Evolutionary conservation across 2,329 filamentous ascomycete species (phyloP), one percentile per base, ranked within the genome.

Genomic region (Diaporthe capsici): DNA sequence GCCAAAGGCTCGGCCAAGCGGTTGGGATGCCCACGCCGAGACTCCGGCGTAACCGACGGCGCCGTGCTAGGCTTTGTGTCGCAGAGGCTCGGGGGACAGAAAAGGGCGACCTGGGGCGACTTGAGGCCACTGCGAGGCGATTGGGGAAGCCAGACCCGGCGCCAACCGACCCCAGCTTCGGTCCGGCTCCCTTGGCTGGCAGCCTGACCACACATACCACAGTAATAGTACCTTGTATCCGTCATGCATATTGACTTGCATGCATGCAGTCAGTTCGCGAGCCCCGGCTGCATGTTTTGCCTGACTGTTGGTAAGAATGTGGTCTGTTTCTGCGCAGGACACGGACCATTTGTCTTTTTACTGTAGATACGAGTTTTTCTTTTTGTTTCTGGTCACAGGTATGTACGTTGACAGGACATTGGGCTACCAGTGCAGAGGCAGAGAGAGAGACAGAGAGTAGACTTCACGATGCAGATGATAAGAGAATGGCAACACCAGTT

Each of bases 21-120:
- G 65, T 55, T 70, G 49, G 65, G 65, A 55, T 70, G 65, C 65
- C 25, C 49, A 55, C 65, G 65, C 65, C 65, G 65, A 70, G 65
- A 55, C 15, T 31, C 65, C 65, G 65, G 65, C 65, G 65, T 55
- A 55, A 55, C 65, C 65, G 65, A 70, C 65, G 65, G 65, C 49
- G 65, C 31, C 34, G 65, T 42, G 13, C 65, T 70, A 70, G 17
- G 65, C 31, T 53, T 28, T 51, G 42, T 37, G 42, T 28, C 22
- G 3, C 4, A 37, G 28, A 31, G 10, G 2, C 20, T 51, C 44
- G 63, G 42, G 15, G 42, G 42, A 20, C 58, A 42, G 13, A 51
- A 37, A n/a, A 17, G 17, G 25, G 5, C 2, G 22, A 22, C 25
- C 55, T n/a, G 20, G 12, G 47, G 47, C 7, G n/a, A 12, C 42